These are phyloP conservation scores for Cryptosporidium felis DNA, from an alignment of 169 alveolate genomes.

Conservation along the genomic window DNA sequence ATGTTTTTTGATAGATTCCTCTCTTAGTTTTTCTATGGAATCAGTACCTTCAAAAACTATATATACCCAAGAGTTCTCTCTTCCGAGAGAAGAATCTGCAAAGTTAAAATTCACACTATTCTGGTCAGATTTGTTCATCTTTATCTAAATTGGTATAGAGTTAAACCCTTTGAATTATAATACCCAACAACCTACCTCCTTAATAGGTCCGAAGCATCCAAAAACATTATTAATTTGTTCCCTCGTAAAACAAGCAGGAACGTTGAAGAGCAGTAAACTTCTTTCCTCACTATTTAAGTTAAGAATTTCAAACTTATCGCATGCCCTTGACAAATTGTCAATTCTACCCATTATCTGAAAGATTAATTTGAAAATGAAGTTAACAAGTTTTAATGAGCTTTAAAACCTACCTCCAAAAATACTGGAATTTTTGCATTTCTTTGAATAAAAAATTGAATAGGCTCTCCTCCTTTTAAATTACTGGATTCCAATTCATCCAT, in stretches of 20 bases:
- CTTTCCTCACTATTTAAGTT: neutral
- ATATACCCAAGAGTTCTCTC: slow-evolving; percentile 32
- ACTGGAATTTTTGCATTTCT: slow-evolving; percentile 6
- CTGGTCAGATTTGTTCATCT: neutral
- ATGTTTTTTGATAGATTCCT: neutral
- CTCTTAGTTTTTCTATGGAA: slow-evolving; percentile 24
- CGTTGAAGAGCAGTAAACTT: neutral
- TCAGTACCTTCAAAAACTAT: neutral
- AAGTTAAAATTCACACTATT: neutral
- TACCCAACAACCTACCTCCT: slow-evolving; percentile 32
- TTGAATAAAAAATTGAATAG: slow-evolving; percentile 24
- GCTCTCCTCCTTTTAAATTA: slow-evolving; percentile 5
- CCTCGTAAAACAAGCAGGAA: slow-evolving; percentile 1
- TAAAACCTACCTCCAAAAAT: slow-evolving; percentile 49
- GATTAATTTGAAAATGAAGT: neutral
- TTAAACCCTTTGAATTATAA: neutral
- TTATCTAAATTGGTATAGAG: neutral
- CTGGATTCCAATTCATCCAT: neutral
- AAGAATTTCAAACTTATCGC: neutral
- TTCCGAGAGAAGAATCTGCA: neutral
- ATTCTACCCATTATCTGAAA: slow-evolving; percentile 47
- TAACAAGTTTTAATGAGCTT: too few species aligned
- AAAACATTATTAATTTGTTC: neutral
- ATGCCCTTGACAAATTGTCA: neutral
- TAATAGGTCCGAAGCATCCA: slow-evolving; percentile 23